Conservation (phyloP, 495 filamentous ascomycete species). For the Stereocaulon alpinum region DNA sequence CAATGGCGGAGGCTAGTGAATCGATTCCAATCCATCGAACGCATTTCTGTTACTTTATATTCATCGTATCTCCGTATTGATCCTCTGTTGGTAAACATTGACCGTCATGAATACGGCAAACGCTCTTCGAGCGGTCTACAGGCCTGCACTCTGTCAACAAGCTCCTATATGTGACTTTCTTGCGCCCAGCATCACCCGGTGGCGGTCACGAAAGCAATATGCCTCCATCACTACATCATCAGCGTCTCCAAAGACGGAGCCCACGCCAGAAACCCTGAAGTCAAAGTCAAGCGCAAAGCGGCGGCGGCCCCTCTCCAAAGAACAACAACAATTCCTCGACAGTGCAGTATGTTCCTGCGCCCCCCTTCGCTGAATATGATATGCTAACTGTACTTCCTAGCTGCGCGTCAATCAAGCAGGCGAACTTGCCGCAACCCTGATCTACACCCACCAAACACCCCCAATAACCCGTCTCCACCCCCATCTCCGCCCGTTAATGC, state of each 20-base stretch:
- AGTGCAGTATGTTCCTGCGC: conserved; percentile 36
- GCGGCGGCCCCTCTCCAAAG: conserved; percentile 52
- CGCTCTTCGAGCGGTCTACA: background rate
- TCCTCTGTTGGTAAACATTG: background rate
- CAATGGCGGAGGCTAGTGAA: no score
- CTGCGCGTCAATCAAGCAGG: conserved; percentile 87
- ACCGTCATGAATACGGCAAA: conserved; percentile 6
- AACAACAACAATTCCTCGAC: conserved; percentile 68
- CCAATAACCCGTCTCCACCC: conserved; percentile 68
- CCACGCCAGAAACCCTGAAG: background rate
- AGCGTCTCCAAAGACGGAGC: conserved; percentile 7
- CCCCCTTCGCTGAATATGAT: background rate
- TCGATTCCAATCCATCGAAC: no score
- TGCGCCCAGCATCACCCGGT: conserved; percentile 18
- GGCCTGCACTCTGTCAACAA: background rate
- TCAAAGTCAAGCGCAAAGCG: conserved; percentile 26
- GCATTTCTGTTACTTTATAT: no score
- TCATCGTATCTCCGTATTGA: background rate
- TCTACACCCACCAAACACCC: conserved; percentile 72
- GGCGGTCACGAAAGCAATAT: background rate
- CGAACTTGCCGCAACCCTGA: conserved; percentile 76
- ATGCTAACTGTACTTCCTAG: background rate
- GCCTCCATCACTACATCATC: conserved; percentile 16
- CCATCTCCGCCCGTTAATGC: conserved; percentile 79
- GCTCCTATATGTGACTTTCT: conserved; percentile 26